These are phyloP conservation scores for Auricularia auricula-judae DNA, from an alignment of 768 basidiomycete species.

Conservation along the genomic window DNA sequence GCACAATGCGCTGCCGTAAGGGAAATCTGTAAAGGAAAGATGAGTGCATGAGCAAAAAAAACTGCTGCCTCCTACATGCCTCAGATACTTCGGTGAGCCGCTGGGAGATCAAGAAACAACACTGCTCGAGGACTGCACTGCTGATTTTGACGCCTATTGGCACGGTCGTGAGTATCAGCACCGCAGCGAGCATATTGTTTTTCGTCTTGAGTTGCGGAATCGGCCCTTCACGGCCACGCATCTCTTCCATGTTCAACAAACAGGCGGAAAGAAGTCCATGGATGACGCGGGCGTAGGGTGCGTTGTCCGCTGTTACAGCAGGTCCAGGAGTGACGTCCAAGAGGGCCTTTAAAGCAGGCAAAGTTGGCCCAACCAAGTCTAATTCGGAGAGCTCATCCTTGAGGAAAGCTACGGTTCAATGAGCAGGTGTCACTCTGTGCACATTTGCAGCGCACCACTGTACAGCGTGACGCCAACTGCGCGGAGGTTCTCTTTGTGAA, in stretches of 20 bases:
- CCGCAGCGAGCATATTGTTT: conserved; percentile 78
- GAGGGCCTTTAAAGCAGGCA: conserved; percentile 69
- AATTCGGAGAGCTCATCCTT: conserved; percentile 75
- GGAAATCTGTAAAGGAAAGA: conserved; percentile 39
- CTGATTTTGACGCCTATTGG: conserved; percentile 59
- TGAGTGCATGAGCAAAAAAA: background rate
- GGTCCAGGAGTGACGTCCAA: conserved; percentile 40
- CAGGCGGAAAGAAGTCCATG: conserved; percentile 83
- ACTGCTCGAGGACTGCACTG: conserved; percentile 66
- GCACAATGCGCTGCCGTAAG: conserved; percentile 86
- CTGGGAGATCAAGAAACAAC: conserved; percentile 75
- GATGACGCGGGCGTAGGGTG: conserved; percentile 47
- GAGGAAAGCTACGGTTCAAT: conserved; percentile 46
- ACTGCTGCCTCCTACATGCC: conserved; percentile 26
- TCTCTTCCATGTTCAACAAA: conserved; percentile 77
- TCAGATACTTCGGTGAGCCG: conserved; percentile 62
- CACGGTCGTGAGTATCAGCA: conserved; percentile 73
- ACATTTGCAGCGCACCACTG: conserved; percentile 37
- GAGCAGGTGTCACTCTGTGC: conserved; percentile 4
- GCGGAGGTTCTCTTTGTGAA: conserved; percentile 63
- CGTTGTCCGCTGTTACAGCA: conserved; percentile 25
- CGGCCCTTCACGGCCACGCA: conserved; percentile 74
- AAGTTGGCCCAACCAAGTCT: conserved; percentile 69
- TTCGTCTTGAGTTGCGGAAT: conserved; percentile 77
- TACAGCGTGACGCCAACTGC: conserved; percentile 74